Evolutionary conservation across 2,329 filamentous ascomycete genomes (phyloP).

Genomic region (Cladosporium halotolerans): DNA sequence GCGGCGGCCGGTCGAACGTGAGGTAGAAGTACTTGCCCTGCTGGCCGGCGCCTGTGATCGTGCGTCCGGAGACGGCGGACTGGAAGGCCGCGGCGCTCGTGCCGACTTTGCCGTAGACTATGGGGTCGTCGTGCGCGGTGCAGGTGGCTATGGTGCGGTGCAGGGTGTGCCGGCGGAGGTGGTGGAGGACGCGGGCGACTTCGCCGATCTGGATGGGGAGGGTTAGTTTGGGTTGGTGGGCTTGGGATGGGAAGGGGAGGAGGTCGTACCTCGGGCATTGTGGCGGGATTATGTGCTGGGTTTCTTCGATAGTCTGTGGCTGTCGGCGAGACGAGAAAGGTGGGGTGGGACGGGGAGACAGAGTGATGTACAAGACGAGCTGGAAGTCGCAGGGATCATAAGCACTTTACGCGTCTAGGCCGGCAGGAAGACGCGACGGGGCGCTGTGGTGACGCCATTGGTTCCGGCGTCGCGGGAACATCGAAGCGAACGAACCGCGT

Average conservation of each 20-base stretch:
- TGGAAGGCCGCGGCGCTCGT: slow-evolving; percentile 71
- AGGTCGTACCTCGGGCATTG: not conserved
- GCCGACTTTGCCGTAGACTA: slow-evolving; percentile 85
- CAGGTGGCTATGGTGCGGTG: slow-evolving; percentile 71
- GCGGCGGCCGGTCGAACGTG: slow-evolving; percentile 69
- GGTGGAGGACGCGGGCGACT: slow-evolving; percentile 81
- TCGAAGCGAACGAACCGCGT: no score
- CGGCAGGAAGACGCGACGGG: no score
- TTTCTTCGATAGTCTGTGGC: not conserved
- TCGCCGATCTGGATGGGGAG: slow-evolving; percentile 39
- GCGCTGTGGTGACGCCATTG: no score
- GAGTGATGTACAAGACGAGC: no score
- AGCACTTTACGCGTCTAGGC: no score
- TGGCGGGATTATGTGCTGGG: not conserved
- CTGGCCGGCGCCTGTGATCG: slow-evolving; percentile 63
- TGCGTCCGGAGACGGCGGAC: slow-evolving; percentile 67
- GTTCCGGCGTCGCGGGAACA: no score
- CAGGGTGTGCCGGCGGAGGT: slow-evolving; percentile 73
- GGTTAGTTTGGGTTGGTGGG: not conserved
- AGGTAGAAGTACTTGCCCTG: slow-evolving; percentile 99
- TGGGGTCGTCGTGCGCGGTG: slow-evolving; percentile 68
- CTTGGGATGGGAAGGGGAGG: not conserved
- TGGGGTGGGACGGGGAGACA: no score
- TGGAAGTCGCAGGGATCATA: no score
- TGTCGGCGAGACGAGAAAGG: no score